Evolutionary conservation across 176 grass and related monocot species (phyloP), one percentile per base, ranked within the genome.

Genomic region (Oryza australiensis): DNA sequence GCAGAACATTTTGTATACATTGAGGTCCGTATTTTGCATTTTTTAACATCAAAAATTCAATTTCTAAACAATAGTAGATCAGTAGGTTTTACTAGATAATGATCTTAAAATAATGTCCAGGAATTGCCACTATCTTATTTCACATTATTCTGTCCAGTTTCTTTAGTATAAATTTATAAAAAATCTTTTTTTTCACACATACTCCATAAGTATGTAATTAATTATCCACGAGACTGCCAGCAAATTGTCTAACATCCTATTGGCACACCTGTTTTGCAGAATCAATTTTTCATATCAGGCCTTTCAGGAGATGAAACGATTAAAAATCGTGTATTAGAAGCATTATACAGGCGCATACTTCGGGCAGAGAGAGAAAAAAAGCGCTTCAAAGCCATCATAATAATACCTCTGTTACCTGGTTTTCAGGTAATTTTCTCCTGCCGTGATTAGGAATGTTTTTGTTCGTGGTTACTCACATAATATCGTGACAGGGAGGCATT

Each of bases 261-360:
- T 68, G 38, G 1, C 14, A 74, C 46, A 26, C 5, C 60, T 83
- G 91, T 55, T 49, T 80, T 73, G 27, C 90, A 98, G 96, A 98
- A 98, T 83, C 96, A 98, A 32, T 98, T 98, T 89, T 98, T 98
- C 70, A 94, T 98, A 91, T 98, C 96, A 26, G 92, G 96, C 38
- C 90, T 98, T 41, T 93, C 90, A 82, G 96, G 93, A 71, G 96
- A 98, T 89, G 93, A 88, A 34, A 98, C 79, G 6, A 98, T 98
- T 73, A 98, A 91, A 86, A 95, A 95, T 51, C 96, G 90, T 86
- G 92, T 98, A 78, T 86, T 95, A 76, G 92, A 98, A 83, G 92
- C 95, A 80, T 76, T 98, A 24, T 93, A 91, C 73, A 86, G 79
- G 66, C 92, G 95, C 55, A 98, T 98, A 81, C 71, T 98, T 88